Conservation (phyloP, 2,329 filamentous ascomycete genomes). For the Hypoxylon sp. region DNA sequence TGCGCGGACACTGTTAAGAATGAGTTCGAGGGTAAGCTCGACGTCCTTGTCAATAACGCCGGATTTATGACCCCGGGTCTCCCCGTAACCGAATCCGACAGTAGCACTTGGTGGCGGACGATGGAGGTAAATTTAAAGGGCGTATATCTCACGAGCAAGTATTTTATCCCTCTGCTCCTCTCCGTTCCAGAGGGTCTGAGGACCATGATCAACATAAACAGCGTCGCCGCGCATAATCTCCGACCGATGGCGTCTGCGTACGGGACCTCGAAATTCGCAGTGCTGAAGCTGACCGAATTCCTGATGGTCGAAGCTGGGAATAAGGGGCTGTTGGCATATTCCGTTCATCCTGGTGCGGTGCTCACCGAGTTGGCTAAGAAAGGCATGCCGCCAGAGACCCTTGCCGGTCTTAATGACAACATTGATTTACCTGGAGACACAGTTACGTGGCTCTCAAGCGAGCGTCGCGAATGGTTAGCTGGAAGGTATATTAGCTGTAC, state of each 20-base stretch:
- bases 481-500: constrained; percentile 56
- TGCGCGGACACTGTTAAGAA: constrained; percentile 21
- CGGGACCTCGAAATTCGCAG: constrained; percentile 40
- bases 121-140: constrained; percentile 47
- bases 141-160: constrained; percentile 41
- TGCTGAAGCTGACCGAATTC: constrained; percentile 41
- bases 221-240: constrained; percentile 42
- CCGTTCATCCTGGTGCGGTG: constrained; percentile 45
- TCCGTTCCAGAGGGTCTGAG: constrained; percentile 22
- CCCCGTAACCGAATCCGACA: constrained; percentile 42
- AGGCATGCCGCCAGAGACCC: constrained; percentile 41
- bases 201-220: constrained; percentile 44
- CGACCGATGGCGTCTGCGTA: constrained; percentile 37
- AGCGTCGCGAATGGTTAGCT: constrained; percentile 57
- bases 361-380: constrained; percentile 41
- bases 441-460: constrained; percentile 51
- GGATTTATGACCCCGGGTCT: constrained; percentile 37
- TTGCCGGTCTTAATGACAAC: constrained; percentile 36
- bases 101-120: constrained; percentile 43
- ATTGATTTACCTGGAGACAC: constrained; percentile 50
- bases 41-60: constrained; percentile 41
- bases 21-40: constrained; percentile 34
- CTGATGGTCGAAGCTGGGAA: constrained; percentile 39
- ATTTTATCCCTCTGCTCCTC: constrained; percentile 44
- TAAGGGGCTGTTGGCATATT: constrained; percentile 43